Evolutionary conservation across 2,329 filamentous ascomycete species (phyloP).

Genomic region (Cadophora malorum): DNA sequence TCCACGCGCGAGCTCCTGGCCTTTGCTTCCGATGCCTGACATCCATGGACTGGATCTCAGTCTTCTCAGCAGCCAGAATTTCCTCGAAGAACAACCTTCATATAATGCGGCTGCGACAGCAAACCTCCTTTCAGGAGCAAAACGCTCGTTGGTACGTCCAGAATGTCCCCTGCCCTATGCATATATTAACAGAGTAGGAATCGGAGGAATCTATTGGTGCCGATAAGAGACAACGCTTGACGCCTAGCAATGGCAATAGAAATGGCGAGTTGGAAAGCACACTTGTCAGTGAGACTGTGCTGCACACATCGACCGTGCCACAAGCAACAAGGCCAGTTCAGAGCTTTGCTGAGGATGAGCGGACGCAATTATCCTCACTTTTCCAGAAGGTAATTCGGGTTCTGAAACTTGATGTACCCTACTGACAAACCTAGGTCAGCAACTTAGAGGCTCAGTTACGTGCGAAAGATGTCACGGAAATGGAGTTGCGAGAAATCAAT

Average conservation of each 20-base stretch:
- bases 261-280: conserved; percentile 18
- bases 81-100: conserved; percentile 2
- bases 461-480: conserved; percentile 43
- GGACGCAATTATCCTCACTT: neutral
- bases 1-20: conserved; percentile 32
- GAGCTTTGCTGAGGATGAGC: neutral
- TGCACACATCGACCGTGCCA: conserved; percentile 1
- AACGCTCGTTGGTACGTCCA: conserved; percentile 35
- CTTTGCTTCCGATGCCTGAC: conserved; percentile 36
- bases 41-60: conserved; percentile 34
- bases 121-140: conserved; percentile 13
- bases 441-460: conserved; percentile 46
- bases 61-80: conserved; percentile 10
- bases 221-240: conserved; percentile 38
- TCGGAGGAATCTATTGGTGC: conserved; percentile 24
- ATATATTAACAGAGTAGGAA: conserved; percentile 27
- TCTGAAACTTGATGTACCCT: conserved; percentile 6
- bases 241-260: conserved; percentile 18
- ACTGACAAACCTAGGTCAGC: conserved; percentile 41
- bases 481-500: conserved; percentile 51
- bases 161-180: too few relatives aligned
- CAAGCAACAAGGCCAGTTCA: neutral
- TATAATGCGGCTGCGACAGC: neutral
- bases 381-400: neutral
- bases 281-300: conserved; percentile 24